phyloP scores from a whole-genome alignment of 768 basidiomycete genomes.

The Kwoniella sp. region DNA sequence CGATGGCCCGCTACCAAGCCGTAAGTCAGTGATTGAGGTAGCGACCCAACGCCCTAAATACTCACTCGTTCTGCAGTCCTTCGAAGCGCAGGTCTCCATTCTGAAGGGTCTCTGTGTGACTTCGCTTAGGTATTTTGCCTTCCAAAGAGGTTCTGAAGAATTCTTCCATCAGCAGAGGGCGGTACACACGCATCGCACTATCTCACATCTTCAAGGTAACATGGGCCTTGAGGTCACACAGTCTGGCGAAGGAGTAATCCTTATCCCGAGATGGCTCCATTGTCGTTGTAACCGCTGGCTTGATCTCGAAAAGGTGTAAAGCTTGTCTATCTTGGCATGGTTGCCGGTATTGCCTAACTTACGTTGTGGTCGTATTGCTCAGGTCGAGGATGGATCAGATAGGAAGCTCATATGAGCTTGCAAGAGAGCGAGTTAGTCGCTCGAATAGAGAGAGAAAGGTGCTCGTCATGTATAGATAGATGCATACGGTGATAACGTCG shows the following conservation, averaged over 20 bases:
- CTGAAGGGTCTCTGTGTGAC: conserved; percentile 78
- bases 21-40: conserved; percentile 7
- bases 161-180: neutral
- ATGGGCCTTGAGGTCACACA: conserved; percentile 83
- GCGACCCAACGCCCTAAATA: conserved; percentile 2
- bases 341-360: neutral
- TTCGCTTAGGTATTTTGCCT: conserved; percentile 70
- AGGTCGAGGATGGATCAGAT: neutral
- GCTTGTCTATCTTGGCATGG: neutral
- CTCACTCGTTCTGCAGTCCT: conserved; percentile 74
- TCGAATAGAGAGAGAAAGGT: neutral
- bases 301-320: no score
- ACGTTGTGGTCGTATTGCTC: neutral
- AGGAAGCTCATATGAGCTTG: no score
- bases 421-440: no score
- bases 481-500: neutral
- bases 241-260: conserved; percentile 89
- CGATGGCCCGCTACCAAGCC: conserved; percentile 68
- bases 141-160: conserved; percentile 61
- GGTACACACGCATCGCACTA: neutral
- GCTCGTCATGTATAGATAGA: conserved; percentile 1
- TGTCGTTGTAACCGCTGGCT: conserved; percentile 13
- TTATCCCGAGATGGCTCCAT: conserved; percentile 55
- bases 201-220: conserved; percentile 63
- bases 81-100: conserved; percentile 80